Conservation (phyloP, 2,329 filamentous ascomycete genomes). For the Fusarium citri region DNA sequence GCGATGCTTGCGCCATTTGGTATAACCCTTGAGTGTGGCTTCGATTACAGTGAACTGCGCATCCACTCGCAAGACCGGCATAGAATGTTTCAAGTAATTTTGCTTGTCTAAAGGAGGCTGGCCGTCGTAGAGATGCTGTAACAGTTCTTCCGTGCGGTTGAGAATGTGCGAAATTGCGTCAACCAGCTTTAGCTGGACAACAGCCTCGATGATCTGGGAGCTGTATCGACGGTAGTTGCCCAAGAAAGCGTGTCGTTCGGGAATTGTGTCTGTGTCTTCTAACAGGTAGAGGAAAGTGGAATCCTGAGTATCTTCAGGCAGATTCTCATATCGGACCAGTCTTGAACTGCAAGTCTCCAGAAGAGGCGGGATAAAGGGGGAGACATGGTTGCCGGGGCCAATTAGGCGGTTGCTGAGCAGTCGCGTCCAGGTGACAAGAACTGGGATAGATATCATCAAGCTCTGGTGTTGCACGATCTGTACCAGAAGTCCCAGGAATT, state of each 20-base stretch:
- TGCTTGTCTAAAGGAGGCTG: slow-evolving; percentile 72
- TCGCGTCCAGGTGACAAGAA: slow-evolving; percentile 89
- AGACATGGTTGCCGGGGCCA: slow-evolving; percentile 69
- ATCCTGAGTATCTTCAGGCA: slow-evolving; percentile 85
- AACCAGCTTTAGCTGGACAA: slow-evolving; percentile 82
- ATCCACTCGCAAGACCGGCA: slow-evolving; percentile 82
- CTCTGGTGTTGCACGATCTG: slow-evolving; percentile 85
- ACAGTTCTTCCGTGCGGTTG: slow-evolving; percentile 77
- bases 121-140: slow-evolving; percentile 80
- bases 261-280: slow-evolving; percentile 94
- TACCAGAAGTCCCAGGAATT: slow-evolving; percentile 83
- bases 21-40: slow-evolving; percentile 87
- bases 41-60: slow-evolving; percentile 91
- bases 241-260: slow-evolving; percentile 93
- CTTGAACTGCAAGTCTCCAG: slow-evolving; percentile 86
- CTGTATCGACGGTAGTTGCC: slow-evolving; percentile 96
- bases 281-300: slow-evolving; percentile 83
- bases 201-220: slow-evolving; percentile 84
- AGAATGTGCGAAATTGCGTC: slow-evolving; percentile 92
- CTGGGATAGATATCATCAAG: slow-evolving; percentile 91
- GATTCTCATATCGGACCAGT: slow-evolving; percentile 85
- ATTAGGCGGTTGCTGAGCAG: slow-evolving; percentile 80
- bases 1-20: slow-evolving; percentile 73
- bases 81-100: slow-evolving; percentile 75
- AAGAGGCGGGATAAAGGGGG: slow-evolving; percentile 76